Conservation (phyloP, 345 rosid species). For the Ailanthus altissimus region DNA sequence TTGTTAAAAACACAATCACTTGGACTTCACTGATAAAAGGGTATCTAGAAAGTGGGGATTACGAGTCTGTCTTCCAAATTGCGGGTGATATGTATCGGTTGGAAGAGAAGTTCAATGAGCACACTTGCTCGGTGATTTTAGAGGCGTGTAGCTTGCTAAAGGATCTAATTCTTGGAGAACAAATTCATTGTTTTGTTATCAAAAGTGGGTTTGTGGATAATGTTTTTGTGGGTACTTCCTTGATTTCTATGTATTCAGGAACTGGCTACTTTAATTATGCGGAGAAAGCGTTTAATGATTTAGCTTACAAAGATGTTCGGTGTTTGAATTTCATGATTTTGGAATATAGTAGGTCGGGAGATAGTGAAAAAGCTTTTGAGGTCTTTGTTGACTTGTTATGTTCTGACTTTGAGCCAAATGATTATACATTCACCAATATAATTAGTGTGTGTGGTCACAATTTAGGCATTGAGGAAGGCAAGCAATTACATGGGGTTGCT, state of each 20-base stretch:
- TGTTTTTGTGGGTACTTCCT: constrained; percentile 38
- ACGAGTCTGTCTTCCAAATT: constrained; percentile 16
- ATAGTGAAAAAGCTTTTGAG: constrained; percentile 23
- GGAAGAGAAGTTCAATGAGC: constrained; percentile 38
- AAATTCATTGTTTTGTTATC: constrained; percentile 33
- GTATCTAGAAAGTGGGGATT: constrained; percentile 30
- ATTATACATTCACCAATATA: constrained; percentile 38
- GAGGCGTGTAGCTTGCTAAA: constrained; percentile 29
- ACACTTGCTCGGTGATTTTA: constrained; percentile 39
- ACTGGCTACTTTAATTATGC: constrained; percentile 29
- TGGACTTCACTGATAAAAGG: constrained; percentile 44
- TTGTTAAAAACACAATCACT: constrained; percentile 30
- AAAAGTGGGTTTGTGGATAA: constrained; percentile 39
- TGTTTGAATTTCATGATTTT: constrained; percentile 42
- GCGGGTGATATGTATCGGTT: constrained; percentile 21
- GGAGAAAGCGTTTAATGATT: constrained; percentile 24
- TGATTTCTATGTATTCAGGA: constrained; percentile 34
- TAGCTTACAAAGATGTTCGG: constrained; percentile 31
- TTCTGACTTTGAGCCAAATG: constrained; percentile 31
- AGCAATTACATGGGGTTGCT: constrained; percentile 39
- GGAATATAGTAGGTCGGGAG: constrained; percentile 34
- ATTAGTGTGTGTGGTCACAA: constrained; percentile 29
- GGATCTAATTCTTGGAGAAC: constrained; percentile 32
- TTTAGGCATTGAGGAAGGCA: constrained; percentile 32
- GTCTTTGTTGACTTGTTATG: constrained; percentile 24